phyloP scores from a whole-genome alignment of 2,329 filamentous ascomycete genomes.

The Endocalyx cinctus region DNA sequence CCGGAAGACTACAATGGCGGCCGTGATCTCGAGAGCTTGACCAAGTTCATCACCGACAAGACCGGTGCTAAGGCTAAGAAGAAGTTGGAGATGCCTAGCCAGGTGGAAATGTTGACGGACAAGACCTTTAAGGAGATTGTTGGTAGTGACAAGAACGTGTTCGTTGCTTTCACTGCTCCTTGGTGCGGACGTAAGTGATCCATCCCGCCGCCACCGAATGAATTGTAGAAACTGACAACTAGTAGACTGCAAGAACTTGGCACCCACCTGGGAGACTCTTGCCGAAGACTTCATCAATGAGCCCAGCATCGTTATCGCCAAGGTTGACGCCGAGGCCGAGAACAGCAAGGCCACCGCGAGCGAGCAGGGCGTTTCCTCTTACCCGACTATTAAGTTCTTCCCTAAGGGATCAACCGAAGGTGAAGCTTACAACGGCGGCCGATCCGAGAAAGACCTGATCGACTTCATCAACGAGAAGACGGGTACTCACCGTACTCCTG shows the following conservation, averaged over 20 bases:
- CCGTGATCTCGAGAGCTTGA: conserved; percentile 81
- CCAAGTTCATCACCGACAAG: conserved; percentile 80
- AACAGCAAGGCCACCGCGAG: conserved; percentile 73
- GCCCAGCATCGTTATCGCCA: conserved; percentile 77
- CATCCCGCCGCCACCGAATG: conserved; percentile 5
- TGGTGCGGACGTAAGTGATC: conserved; percentile 93
- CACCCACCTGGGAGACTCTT: conserved; percentile 83
- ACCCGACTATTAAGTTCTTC: conserved; percentile 99
- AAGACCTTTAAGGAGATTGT: conserved; percentile 70
- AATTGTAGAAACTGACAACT: no score
- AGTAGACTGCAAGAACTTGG: conserved; percentile 92
- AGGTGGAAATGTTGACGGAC: conserved; percentile 77
- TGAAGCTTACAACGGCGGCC: conserved; percentile 69
- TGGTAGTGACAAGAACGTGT: conserved; percentile 80
- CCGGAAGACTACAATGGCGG: conserved; percentile 83
- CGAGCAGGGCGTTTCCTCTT: conserved; percentile 74
- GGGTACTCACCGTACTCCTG: conserved; percentile 77
- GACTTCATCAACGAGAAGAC: conserved; percentile 83
- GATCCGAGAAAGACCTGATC: conserved; percentile 71
- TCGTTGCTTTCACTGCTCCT: conserved; percentile 95
- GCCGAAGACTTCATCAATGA: conserved; percentile 79
- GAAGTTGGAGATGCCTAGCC: conserved; percentile 67
- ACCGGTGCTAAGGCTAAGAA: conserved; percentile 76
- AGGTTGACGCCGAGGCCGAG: conserved; percentile 88
- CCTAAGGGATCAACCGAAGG: conserved; percentile 72